Evolutionary conservation across 768 basidiomycete species (phyloP).

Genomic region (Rhizopogon sp.): DNA sequence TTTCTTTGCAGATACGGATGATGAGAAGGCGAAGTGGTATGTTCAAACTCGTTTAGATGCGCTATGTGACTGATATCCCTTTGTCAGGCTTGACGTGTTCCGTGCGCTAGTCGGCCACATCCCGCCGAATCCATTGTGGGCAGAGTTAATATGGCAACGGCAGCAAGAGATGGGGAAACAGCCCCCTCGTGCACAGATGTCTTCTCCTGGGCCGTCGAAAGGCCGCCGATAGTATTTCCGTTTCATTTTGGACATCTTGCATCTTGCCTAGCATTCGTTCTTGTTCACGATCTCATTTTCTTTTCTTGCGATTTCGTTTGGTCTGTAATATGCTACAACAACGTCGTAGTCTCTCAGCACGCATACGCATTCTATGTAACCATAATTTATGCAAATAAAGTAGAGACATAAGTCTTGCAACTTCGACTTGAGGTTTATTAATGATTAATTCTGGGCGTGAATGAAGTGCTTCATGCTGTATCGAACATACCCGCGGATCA

Average conservation of each 20-base stretch:
- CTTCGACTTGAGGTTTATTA: too few species aligned
- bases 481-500: slow-evolving; percentile 27
- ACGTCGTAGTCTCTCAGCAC: not conserved
- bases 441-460: slow-evolving; percentile 10
- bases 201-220: not conserved
- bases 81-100: slow-evolving; percentile 76
- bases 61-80: not conserved
- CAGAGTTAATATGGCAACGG: slow-evolving; percentile 83
- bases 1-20: slow-evolving; percentile 89
- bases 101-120: slow-evolving; percentile 83
- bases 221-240: not conserved
- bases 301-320: not conserved
- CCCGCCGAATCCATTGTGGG: slow-evolving; percentile 91
- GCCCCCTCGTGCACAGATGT: not conserved
- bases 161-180: slow-evolving; percentile 43
- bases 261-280: not conserved
- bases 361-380: too few species aligned
- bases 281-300: not conserved
- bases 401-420: too few species aligned
- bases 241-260: not conserved
- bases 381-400: too few species aligned
- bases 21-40: slow-evolving; percentile 84
- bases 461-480: too few species aligned
- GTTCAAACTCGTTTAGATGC: slow-evolving; percentile 14
- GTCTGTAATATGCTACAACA: not conserved